These are phyloP conservation scores for Lactarius pseudohatsudake DNA, from an alignment of 768 basidiomycete genomes.

Conservation along the genomic window DNA sequence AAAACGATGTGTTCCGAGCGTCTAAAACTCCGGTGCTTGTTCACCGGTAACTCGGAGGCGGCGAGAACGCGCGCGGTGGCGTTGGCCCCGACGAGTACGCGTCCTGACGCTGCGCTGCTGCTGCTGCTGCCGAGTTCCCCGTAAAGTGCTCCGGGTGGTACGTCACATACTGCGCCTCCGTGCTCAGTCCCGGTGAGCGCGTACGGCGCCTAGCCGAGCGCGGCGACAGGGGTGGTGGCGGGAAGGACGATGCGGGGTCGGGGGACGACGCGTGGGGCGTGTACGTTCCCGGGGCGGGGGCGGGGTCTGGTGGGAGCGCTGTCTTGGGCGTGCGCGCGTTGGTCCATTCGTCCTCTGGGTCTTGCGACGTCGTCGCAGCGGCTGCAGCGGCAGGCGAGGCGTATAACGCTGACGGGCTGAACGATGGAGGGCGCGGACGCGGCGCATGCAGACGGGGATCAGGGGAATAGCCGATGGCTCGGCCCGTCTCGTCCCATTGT, in stretches of 20 bases:
- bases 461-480: conserved; percentile 47
- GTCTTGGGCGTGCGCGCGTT: conserved; percentile 15
- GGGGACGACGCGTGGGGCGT: background rate
- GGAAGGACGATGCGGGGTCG: background rate
- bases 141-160: conserved; percentile 5
- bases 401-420: conserved; percentile 15
- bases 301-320: background rate
- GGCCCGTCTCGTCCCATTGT: conserved; percentile 53
- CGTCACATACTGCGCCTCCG: background rate
- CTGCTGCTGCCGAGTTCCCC: background rate
- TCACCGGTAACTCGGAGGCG: conserved; percentile 17
- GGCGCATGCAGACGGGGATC: conserved; percentile 53
- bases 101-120: background rate
- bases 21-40: background rate
- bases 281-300: background rate
- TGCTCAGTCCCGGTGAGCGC: background rate
- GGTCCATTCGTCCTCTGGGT: conserved; percentile 15
- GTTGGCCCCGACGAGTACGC: background rate
- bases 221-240: background rate
- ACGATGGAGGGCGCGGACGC: conserved; percentile 38
- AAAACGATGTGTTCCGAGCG: too few relatives aligned
- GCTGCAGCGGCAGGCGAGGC: conserved; percentile 6
- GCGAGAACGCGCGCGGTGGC: conserved; percentile 4
- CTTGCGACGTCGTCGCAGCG: conserved; percentile 5
- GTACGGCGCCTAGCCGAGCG: background rate